Base-by-base conservation (phyloP, 192 early-diverging fungal species). In the Coemansia javaensis region DNA sequence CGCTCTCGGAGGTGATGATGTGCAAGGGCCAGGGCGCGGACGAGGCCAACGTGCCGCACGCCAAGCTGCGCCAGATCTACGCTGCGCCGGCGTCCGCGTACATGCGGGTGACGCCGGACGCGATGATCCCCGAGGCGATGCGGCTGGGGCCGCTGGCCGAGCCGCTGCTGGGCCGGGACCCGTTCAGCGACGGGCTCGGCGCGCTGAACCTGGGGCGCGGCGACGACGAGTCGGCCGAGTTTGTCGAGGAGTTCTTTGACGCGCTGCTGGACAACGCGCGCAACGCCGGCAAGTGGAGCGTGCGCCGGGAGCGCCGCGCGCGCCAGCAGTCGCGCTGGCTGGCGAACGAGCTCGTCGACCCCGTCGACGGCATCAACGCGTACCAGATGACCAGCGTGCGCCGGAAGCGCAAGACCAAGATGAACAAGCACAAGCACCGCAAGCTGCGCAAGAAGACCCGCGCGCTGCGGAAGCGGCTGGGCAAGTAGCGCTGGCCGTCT, bases 371-470 rank as follows among this genome's bases (percentile, higher is more conserved):
- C 4, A 60, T 61, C 32, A 47, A 28, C 18, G 45, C 35, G 33
- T 13, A 50, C 24, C 72, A 84, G 36, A 58, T 85, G 67, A 89
- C 90, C 20, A 88, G 81, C 53, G 86, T 93, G 24, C 64, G 83
- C 52, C 85, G 90, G 69, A 87, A 87, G 61, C 81, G 90, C 42
- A 85, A 77, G 56, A 83, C 85, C 72, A 92, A 91, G 83, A 92
- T 94, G 91, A 93, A 93, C 60, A 97, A 94, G 76, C 91, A 97
- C 79, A 97, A 97, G 76, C 86, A 87, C 64, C 88, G 86, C 68
- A 97, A 97, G 64, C 61, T 85, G 42, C 79, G 87, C 53, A 88
- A 87, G 70, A 79, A 82, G 68, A 82, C 77, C 23, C 80, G 82
- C 45, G 86, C 88, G n/a, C 59, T 86, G 68, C 79, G 84, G 47